A percentile compares a stretch with the other conserved stretches of the same genome.
Conservation (phyloP, 2,329 filamentous ascomycete genomes). For the Thelonectria rubi region DNA sequence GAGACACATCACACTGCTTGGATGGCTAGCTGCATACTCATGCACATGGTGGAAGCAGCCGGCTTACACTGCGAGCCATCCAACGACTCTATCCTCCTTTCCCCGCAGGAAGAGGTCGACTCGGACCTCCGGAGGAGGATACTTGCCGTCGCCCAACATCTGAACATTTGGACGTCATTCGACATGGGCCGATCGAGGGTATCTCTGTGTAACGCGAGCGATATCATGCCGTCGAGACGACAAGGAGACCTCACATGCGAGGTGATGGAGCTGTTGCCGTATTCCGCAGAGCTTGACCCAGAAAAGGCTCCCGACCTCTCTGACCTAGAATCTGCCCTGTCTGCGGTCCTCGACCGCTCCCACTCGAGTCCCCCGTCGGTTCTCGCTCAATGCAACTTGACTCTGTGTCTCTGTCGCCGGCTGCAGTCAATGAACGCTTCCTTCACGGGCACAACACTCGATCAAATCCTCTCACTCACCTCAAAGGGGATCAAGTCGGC, state of each 20-base stretch:
- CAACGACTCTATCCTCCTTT: slow-evolving; percentile 38
- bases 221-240: slow-evolving; percentile 49
- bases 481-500: slow-evolving; percentile 58
- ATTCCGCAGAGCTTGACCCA: slow-evolving; percentile 64
- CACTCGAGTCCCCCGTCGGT: slow-evolving; percentile 55
- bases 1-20: slow-evolving; percentile 63
- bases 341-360: slow-evolving; percentile 50
- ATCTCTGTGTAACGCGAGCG: slow-evolving; percentile 55
- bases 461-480: slow-evolving; percentile 57
- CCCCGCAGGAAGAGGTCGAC: slow-evolving; percentile 41
- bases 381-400: slow-evolving; percentile 63
- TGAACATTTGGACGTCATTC: slow-evolving; percentile 68
- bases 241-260: slow-evolving; percentile 56
- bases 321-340: slow-evolving; percentile 55
- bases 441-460: slow-evolving; percentile 53
- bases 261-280: slow-evolving; percentile 61
- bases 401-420: slow-evolving; percentile 64
- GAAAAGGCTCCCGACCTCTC: slow-evolving; percentile 52
- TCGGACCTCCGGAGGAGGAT: slow-evolving; percentile 54
- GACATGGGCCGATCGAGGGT: slow-evolving; percentile 65
- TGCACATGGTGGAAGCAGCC: slow-evolving; percentile 67
- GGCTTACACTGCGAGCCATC: slow-evolving; percentile 54
- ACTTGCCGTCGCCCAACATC: slow-evolving; percentile 62
- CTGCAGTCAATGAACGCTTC: slow-evolving; percentile 60
- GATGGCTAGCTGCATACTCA: slow-evolving; percentile 65